Percentiles rank a stretch among this genome's conserved stretches.
Evolutionary conservation across 2,329 filamentous ascomycete species (phyloP).

Genomic region (Cercospora brassicicola): DNA sequence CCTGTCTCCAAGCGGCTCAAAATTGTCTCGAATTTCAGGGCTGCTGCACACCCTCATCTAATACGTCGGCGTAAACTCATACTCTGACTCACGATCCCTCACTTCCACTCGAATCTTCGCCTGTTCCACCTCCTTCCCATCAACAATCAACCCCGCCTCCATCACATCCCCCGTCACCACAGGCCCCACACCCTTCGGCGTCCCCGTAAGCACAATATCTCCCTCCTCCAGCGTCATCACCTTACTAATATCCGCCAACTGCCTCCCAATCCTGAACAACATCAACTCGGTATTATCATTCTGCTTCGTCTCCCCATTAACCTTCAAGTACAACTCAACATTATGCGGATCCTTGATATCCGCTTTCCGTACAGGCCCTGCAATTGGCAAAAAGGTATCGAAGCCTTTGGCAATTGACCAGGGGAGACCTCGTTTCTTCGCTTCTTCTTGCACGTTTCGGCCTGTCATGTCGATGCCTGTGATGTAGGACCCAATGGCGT

Average conservation of each 20-base stretch:
- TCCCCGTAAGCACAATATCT: slow-evolving; percentile 94
- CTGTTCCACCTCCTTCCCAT: slow-evolving; percentile 80
- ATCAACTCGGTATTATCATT: slow-evolving; percentile 88
- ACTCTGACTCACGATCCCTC: slow-evolving; percentile 73
- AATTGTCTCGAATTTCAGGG: neutral
- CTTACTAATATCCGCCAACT: slow-evolving; percentile 86
- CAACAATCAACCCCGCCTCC: slow-evolving; percentile 75
- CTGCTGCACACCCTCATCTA: slow-evolving; percentile 10
- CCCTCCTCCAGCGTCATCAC: slow-evolving; percentile 93
- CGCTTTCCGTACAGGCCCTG: slow-evolving; percentile 74
- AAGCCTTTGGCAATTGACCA: slow-evolving; percentile 98
- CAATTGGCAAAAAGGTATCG: slow-evolving; percentile 92
- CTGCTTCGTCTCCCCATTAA: slow-evolving; percentile 78
- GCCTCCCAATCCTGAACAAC: slow-evolving; percentile 85
- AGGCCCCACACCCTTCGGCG: slow-evolving; percentile 89
- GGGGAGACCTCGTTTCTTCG: slow-evolving; percentile 93
- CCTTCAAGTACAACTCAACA: slow-evolving; percentile 78
- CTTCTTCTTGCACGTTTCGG: slow-evolving; percentile 91
- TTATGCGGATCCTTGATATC: slow-evolving; percentile 84
- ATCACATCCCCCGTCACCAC: slow-evolving; percentile 85
- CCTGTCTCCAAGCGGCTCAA: neutral
- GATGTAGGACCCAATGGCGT: slow-evolving; percentile 82
- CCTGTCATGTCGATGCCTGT: slow-evolving; percentile 97
- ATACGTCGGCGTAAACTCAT: slow-evolving; percentile 65
- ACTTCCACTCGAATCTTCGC: slow-evolving; percentile 81